Evolutionary conservation across 1,284 basidiomycete species (phyloP), one percentile per base, ranked within the genome.

Genomic region (Ustilago hordei): DNA sequence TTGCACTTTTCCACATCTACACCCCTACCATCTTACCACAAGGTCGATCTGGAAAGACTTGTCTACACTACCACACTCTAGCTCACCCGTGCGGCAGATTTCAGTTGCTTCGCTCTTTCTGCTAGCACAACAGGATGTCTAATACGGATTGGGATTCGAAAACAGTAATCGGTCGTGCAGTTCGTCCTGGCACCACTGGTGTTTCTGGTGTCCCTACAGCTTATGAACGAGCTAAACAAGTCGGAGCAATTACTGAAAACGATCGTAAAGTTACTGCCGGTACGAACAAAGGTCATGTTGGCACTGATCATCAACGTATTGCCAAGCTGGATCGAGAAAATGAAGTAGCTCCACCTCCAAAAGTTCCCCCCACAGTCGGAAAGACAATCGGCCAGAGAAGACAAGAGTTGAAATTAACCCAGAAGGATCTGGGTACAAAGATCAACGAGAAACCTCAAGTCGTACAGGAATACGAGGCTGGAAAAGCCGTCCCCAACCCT

Each of bases 351-450:
- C 95, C 97, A 8, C 97, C 96, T 52, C 86, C 92, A 75, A 97
- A 95, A 87, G 89, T 99, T 78, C 88, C 90, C 3, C 89, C 91
- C 36, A 89, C 89, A 43, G 93, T 95, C 66, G 95, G 94, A 80
- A 93, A 93, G 87, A 93, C 93, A 79, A 95, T 99, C 81, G 91
- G 93, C 83, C 89, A 90, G 31, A 93, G 92, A 32, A 92, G 96
- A 60, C 90, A 91, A 88, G 93, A 91, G 35, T 90, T 91, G 83
- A 89, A 91, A 74, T 84, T 95, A 38, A 91, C 94, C 11, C 96
- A 99, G 87, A 98, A 97, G 88, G 96, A 98, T 70, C 89, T 98
- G 32, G 97, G 95, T 7, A 92, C 93, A 86, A 93, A 93, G 89
- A 91, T 95, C 85, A 96, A 95, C 86, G 93, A 95, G 89, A 95